phyloP scores from a whole-genome alignment of 2,329 filamentous ascomycete species.

The Ceratocystis papillata region DNA sequence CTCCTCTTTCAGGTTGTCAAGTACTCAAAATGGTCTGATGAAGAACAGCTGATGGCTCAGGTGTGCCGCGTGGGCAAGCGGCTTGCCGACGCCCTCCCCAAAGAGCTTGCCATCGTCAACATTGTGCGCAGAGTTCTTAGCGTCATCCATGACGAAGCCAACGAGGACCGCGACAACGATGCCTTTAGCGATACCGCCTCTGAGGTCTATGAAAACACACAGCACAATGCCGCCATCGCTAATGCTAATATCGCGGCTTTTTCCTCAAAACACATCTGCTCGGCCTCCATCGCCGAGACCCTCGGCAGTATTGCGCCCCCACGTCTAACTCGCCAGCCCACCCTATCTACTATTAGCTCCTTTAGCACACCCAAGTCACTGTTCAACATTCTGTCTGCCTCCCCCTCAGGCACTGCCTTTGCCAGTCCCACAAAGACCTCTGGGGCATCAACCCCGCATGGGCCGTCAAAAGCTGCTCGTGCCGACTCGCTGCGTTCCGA shows the following conservation, averaged over 20 bases:
- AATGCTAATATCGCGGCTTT: slow-evolving; percentile 31
- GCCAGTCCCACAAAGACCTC: slow-evolving; percentile 42
- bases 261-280: slow-evolving; percentile 24
- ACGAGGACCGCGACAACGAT: slow-evolving; percentile 60
- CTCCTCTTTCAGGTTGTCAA: slow-evolving; percentile 80
- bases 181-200: slow-evolving; percentile 44
- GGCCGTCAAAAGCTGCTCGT: slow-evolving; percentile 31
- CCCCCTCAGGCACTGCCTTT: slow-evolving; percentile 51
- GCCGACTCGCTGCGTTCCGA: slow-evolving; percentile 71
- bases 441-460: slow-evolving; percentile 41
- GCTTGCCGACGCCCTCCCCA: slow-evolving; percentile 72
- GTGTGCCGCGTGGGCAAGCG: slow-evolving; percentile 68
- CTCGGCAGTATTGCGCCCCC: slow-evolving; percentile 24
- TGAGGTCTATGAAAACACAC: slow-evolving; percentile 35
- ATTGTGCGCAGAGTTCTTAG: slow-evolving; percentile 83
- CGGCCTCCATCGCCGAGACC: slow-evolving; percentile 25
- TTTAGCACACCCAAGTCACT: slow-evolving; percentile 64
- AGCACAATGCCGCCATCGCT: slow-evolving; percentile 29
- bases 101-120: slow-evolving; percentile 87
- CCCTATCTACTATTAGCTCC: slow-evolving; percentile 52
- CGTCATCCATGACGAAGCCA: slow-evolving; percentile 81
- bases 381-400: slow-evolving; percentile 59
- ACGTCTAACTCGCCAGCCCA: slow-evolving; percentile 25
- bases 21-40: slow-evolving; percentile 65
- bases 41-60: slow-evolving; percentile 65